These are phyloP conservation scores for Salvia sclarea DNA, from an alignment of 305 asterid genomes.

Conservation along the genomic window DNA sequence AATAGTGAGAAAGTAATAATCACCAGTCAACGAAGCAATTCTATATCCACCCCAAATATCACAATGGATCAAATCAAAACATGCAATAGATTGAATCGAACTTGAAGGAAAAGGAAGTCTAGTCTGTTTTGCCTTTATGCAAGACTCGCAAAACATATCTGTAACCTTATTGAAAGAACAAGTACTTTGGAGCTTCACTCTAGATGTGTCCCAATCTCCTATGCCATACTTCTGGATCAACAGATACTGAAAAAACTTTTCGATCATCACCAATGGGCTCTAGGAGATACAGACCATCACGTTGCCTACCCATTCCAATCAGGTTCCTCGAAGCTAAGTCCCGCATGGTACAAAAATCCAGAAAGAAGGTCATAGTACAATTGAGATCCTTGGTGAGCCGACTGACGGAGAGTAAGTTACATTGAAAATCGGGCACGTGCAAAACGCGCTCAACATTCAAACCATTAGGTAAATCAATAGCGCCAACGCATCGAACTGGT, in stretches of 20 bases:
- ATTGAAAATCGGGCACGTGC: slow-evolving; percentile 1
- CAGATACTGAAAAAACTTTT: neutral
- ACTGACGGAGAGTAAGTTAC: neutral
- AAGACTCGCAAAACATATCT: neutral
- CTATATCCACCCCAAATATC: slow-evolving; percentile 12
- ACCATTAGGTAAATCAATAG: neutral
- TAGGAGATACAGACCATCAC: neutral
- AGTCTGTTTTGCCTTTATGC: neutral
- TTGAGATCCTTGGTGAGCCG: neutral
- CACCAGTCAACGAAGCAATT: neutral
- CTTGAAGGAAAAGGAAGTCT: neutral
- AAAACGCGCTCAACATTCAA: neutral
- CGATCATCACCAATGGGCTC: neutral
- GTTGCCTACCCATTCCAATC: slow-evolving; percentile 13
- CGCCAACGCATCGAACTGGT: neutral
- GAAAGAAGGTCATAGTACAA: neutral
- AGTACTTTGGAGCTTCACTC: too few relatives aligned
- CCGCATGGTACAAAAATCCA: neutral
- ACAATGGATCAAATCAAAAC: slow-evolving; percentile 6
- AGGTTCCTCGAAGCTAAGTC: slow-evolving; percentile 15
- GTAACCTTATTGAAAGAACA: too few relatives aligned
- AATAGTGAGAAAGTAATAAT: neutral
- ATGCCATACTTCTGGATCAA: neutral
- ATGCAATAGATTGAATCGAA: neutral
- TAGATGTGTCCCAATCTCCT: neutral